Base-by-base conservation (phyloP, 306 rosid species). In the Corylus avellana region DNA sequence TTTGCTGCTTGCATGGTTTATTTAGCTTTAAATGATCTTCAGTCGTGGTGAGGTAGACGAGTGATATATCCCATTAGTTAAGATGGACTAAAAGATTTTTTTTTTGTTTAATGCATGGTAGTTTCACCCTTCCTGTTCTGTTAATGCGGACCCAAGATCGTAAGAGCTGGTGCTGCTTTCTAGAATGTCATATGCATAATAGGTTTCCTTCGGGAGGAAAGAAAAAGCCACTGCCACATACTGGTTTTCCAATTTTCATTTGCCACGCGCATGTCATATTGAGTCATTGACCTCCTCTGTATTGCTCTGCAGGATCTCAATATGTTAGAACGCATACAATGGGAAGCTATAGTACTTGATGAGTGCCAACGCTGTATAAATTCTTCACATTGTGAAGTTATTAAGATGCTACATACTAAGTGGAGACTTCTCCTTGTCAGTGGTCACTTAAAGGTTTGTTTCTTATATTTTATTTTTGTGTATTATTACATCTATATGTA, bases 301-400 rank as follows among this genome's bases (percentile, higher is more conserved):
- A 17, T 78, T 62, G 20, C 73, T 78, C 10, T 84, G 78, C 87
- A 92, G 97, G 97, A 90, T 76, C n/a, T 82, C 70, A 85, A 82
- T 79, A 77, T 90, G 59, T 82, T 92, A 17, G 47, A 53, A 50
- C 59, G 82, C 49, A 80, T 90, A 78, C 50, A n/a, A 46, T 92
- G 93, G 93, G 94, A 90, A 87, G 80, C 78, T 29, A 77, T 88
- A 79, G 18, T 90, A 78, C 81, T 85, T 75, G 97, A 92, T 82
- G 91, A 87, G 39, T 85, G 83, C 73, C 93, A 88, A 57, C 79
- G 81, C 75, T 48, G 85, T 61, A 20, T 46, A 57, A 71, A 86
- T 44, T 92, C 86, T 50, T 77, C 86, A 58, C 71, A 79, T 74
- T 73, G 76, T 79, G 81, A 73, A 54, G 82, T 84, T 50, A 80